Percentiles rank a stretch among this genome's conserved stretches.
phyloP scores from a whole-genome alignment of 257 asterid genomes.

The Primulina huaijiensis region DNA sequence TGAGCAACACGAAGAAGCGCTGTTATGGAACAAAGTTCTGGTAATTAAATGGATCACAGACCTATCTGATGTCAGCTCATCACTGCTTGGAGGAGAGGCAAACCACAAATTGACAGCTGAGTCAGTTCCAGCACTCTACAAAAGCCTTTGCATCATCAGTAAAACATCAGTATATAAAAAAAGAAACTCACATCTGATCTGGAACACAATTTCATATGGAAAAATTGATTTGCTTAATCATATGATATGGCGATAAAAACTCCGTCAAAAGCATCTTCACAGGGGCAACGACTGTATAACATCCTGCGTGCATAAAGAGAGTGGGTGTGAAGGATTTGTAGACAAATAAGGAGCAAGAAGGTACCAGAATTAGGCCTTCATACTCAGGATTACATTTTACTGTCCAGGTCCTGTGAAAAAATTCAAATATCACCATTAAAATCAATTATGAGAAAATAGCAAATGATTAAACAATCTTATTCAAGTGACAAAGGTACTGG shows the following conservation, averaged over 20 bases:
- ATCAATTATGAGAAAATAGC: slow-evolving; percentile 6
- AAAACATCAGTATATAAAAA: slow-evolving; percentile 26
- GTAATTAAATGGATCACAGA: slow-evolving; percentile 24
- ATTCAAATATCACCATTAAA: slow-evolving; percentile 18
- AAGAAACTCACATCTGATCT: slow-evolving; percentile 13
- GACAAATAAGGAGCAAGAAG: slow-evolving; percentile 29
- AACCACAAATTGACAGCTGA: slow-evolving; percentile 90
- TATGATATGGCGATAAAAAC: slow-evolving; percentile 4
- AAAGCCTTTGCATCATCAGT: slow-evolving; percentile 36
- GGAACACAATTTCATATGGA: slow-evolving; percentile 21
- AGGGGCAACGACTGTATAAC: slow-evolving; percentile 21
- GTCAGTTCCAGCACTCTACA: slow-evolving; percentile 98
- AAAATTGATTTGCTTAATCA: slow-evolving; percentile 6
- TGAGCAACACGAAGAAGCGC: slow-evolving; percentile 18
- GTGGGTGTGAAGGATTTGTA: slow-evolving; percentile 20
- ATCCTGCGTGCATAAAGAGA: slow-evolving; percentile 7
- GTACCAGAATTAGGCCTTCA: slow-evolving; percentile 89
- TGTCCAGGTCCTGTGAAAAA: slow-evolving; percentile 84
- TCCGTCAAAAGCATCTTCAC: not conserved
- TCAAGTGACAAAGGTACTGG: slow-evolving; percentile 1
- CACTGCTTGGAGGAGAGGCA: slow-evolving; percentile 46
- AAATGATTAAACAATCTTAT: slow-evolving; percentile 9
- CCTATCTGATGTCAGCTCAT: slow-evolving; percentile 54
- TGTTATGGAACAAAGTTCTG: slow-evolving; percentile 5
- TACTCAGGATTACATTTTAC: slow-evolving; percentile 89